These are phyloP conservation scores for Sugiyamaella floridensis DNA, from an alignment of 805 yeast species.

Conservation along the genomic window DNA sequence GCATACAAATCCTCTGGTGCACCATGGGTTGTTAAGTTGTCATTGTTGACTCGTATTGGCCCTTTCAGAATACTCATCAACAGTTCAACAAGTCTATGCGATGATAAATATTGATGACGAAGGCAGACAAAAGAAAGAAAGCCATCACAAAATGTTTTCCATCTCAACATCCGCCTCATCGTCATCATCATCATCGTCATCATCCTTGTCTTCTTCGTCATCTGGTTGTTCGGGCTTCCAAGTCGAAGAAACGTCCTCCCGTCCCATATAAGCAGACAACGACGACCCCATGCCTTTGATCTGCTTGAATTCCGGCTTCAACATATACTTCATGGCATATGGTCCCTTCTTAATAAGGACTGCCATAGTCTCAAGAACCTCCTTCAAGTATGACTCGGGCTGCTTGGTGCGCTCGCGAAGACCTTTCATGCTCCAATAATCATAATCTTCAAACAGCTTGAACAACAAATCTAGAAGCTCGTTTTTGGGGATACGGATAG, in stretches of 20 bases:
- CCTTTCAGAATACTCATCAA: no score
- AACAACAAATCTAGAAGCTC: constrained; percentile 84
- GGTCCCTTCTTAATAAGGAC: constrained; percentile 90
- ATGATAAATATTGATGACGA: no score
- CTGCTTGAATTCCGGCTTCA: constrained; percentile 83
- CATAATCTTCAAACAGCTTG: constrained; percentile 86
- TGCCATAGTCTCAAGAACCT: constrained; percentile 85
- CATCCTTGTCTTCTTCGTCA: constrained; percentile 40
- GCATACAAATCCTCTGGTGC: no score
- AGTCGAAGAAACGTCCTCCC: constrained; percentile 1
- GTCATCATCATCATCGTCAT: constrained; percentile 59
- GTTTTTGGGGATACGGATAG: constrained; percentile 88
- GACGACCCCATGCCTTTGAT: constrained; percentile 40
- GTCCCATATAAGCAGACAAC: constrained; percentile 18
- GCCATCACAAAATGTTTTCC: constrained; percentile 43
- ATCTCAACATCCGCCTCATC: constrained; percentile 65
- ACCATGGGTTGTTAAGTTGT: no score
- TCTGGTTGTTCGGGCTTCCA: constrained; percentile 28
- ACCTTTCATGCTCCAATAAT: constrained; percentile 94
- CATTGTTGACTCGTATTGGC: no score
- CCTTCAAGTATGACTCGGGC: constrained; percentile 85
- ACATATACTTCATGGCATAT: constrained; percentile 82
- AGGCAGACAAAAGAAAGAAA: background rate
- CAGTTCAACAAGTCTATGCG: no score
- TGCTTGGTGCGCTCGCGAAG: constrained; percentile 89